Conservation (phyloP, 352 stramenopile species). For the Globisporangium iwayamae region DNA sequence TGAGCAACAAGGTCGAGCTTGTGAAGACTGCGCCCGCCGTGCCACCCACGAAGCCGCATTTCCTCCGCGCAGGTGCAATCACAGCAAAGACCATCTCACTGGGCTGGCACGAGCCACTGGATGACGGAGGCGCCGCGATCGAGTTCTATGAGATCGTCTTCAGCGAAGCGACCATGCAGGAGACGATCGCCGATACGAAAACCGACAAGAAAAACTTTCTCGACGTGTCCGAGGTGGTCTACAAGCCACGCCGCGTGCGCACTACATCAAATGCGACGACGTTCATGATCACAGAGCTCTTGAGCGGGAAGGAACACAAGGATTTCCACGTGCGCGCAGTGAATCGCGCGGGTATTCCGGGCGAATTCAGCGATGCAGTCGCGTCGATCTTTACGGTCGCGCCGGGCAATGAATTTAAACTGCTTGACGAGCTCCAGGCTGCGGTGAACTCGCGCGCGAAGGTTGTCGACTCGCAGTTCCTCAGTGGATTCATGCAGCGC, state of each 20-base stretch:
- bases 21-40: constrained; percentile 30
- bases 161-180: constrained; percentile 52
- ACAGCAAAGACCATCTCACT: constrained; percentile 65
- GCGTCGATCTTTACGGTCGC: constrained; percentile 61
- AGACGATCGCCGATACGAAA: constrained; percentile 24
- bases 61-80: constrained; percentile 41
- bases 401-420: constrained; percentile 56
- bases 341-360: constrained; percentile 48
- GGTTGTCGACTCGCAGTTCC: constrained; percentile 70
- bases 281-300: constrained; percentile 40
- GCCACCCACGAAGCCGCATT: constrained; percentile 40
- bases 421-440: constrained; percentile 76
- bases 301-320: constrained; percentile 65
- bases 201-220: constrained; percentile 36
- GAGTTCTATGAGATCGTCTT: constrained; percentile 71
- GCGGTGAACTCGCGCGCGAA: constrained; percentile 68
- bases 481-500: constrained; percentile 80
- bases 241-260: constrained; percentile 47
- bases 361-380: constrained; percentile 43
- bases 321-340: constrained; percentile 63
- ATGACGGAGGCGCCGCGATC: constrained; percentile 52
- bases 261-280: constrained; percentile 35
- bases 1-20: constrained; percentile 40
- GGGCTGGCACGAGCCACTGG: constrained; percentile 54
- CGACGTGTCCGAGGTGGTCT: constrained; percentile 54